A percentile compares a stretch with the other conserved stretches of the same genome.
phyloP scores from a whole-genome alignment of 2,329 filamentous ascomycete genomes.

The Canariomyces notabilis region DNA sequence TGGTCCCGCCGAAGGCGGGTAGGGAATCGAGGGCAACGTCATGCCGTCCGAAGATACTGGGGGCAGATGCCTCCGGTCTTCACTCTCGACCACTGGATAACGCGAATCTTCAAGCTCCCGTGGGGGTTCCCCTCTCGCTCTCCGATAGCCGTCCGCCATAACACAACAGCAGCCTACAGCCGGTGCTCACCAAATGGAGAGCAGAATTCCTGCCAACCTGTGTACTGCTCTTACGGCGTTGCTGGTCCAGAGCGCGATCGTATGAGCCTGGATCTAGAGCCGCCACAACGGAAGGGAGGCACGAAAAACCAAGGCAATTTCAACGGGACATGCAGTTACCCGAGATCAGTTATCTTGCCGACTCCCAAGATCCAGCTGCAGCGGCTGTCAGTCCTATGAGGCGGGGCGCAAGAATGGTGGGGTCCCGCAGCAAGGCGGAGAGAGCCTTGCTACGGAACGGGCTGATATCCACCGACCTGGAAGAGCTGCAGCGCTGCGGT shows the following conservation, averaged over 20 bases:
- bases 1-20: constrained; percentile 30
- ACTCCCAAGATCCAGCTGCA: neutral
- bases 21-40: constrained; percentile 47
- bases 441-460: constrained; percentile 5
- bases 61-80: constrained; percentile 31
- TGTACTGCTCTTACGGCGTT: neutral
- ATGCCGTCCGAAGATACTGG: constrained; percentile 34
- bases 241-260: neutral
- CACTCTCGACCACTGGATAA: constrained; percentile 39
- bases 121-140: constrained; percentile 31
- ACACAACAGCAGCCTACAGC: constrained; percentile 9
- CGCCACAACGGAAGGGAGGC: neutral
- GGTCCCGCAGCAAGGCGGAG: constrained; percentile 8
- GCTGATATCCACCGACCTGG: neutral
- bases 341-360: neutral
- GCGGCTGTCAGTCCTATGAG: neutral
- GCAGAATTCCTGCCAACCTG: neutral
- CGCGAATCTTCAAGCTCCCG: constrained; percentile 38
- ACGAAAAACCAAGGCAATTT: neutral
- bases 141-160: constrained; percentile 36
- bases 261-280: neutral
- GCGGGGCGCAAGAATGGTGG: constrained; percentile 3
- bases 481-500: neutral
- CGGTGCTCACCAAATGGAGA: neutral
- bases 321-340: neutral